Evolutionary conservation across 495 filamentous ascomycete genomes (phyloP).

Genomic region (Penicillium roqueforti): DNA sequence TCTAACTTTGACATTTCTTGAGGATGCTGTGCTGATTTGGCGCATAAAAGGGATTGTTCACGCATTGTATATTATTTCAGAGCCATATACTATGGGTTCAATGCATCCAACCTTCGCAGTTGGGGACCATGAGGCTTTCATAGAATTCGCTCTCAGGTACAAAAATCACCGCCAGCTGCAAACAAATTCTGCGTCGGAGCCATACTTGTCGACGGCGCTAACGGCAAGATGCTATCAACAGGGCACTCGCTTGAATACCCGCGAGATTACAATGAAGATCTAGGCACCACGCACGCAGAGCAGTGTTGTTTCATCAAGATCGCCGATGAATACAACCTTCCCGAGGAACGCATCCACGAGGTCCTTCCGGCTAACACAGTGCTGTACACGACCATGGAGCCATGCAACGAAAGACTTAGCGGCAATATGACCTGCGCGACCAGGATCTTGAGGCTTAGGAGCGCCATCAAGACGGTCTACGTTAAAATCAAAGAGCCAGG

Average conservation of each 20-base stretch:
- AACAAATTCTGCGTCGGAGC: constrained; percentile 35
- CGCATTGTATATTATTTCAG: neutral
- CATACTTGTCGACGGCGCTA: constrained; percentile 25
- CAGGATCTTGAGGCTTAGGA: constrained; percentile 25
- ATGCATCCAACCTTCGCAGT: constrained; percentile 28
- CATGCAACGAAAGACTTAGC: constrained; percentile 32
- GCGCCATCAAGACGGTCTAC: constrained; percentile 28
- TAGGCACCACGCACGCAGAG: constrained; percentile 40
- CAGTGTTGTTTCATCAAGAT: constrained; percentile 49
- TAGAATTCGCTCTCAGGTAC: constrained; percentile 28
- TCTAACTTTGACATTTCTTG: neutral
- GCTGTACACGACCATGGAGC: constrained; percentile 37
- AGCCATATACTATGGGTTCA: constrained; percentile 1
- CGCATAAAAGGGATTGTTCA: no score
- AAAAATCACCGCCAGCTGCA: constrained; percentile 25
- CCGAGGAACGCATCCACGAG: constrained; percentile 34
- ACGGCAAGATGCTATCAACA: constrained; percentile 19
- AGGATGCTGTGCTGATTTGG: neutral
- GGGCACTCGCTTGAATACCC: constrained; percentile 34
- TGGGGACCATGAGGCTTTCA: constrained; percentile 27
- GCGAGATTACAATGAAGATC: constrained; percentile 30
- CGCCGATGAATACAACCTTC: constrained; percentile 33
- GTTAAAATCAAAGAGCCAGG: constrained; percentile 32
- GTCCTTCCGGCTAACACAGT: constrained; percentile 36
- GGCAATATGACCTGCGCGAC: constrained; percentile 25